Conservation (phyloP, 345 rosid species). For the Fremontodendron californicum region DNA sequence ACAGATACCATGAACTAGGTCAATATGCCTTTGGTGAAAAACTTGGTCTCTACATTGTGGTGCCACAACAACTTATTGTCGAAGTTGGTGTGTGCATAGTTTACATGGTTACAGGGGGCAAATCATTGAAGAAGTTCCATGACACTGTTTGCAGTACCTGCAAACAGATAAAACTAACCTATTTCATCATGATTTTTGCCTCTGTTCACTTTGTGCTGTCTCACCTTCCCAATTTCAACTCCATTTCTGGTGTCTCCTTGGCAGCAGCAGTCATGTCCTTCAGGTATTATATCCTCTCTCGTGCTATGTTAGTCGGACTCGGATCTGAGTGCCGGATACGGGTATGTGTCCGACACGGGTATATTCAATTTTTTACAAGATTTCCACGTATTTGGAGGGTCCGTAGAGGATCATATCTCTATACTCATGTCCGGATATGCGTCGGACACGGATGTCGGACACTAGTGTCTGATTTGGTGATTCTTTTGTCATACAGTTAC, state of each 20-base stretch:
- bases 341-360: too few species aligned
- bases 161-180: slow-evolving; percentile 47
- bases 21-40: slow-evolving; percentile 71
- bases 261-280: slow-evolving; percentile 84
- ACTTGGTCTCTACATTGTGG: slow-evolving; percentile 72
- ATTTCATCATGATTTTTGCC: slow-evolving; percentile 71
- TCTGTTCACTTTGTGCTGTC: slow-evolving; percentile 59
- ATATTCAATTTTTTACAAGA: too few species aligned
- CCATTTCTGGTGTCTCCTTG: slow-evolving; percentile 67
- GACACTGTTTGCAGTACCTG: slow-evolving; percentile 39
- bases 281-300: slow-evolving; percentile 32
- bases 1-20: slow-evolving; percentile 73
- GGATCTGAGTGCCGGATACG: too few species aligned
- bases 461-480: too few species aligned
- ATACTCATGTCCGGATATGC: too few species aligned
- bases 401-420: too few species aligned
- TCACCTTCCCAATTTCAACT: slow-evolving; percentile 83
- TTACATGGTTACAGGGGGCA: slow-evolving; percentile 78
- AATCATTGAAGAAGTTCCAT: slow-evolving; percentile 56
- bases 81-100: slow-evolving; percentile 63
- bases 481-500: slow-evolving; percentile 37
- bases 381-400: too few species aligned
- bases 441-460: too few species aligned
- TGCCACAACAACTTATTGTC: slow-evolving; percentile 70
- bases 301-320: too few species aligned